These are phyloP conservation scores for Orbilia brochopaga DNA, from an alignment of 2,329 filamentous ascomycete species.

Conservation along the genomic window DNA sequence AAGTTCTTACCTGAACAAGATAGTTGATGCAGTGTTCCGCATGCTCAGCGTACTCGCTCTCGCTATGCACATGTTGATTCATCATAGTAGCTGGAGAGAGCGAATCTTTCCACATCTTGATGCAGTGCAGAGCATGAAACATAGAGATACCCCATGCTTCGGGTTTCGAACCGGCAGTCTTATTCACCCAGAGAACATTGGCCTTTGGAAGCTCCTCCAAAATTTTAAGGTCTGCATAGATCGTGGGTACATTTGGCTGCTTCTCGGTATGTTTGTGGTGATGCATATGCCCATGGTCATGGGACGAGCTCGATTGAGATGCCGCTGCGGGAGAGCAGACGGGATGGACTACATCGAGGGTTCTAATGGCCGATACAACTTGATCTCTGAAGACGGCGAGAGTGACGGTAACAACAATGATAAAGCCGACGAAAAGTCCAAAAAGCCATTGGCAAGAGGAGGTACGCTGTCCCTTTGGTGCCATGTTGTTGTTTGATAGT, in stretches of 20 bases:
- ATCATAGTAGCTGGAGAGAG: slow-evolving; percentile 21
- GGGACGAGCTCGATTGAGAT: background rate
- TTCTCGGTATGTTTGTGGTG: slow-evolving; percentile 7
- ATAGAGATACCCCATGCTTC: slow-evolving; percentile 24
- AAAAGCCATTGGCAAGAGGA: slow-evolving; percentile 19
- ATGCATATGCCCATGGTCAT: background rate
- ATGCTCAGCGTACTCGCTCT: slow-evolving; percentile 22
- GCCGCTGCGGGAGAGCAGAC: slow-evolving; percentile 7
- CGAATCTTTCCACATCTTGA: slow-evolving; percentile 28
- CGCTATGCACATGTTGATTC: slow-evolving; percentile 25
- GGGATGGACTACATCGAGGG: slow-evolving; percentile 6
- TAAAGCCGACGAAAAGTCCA: slow-evolving; percentile 11
- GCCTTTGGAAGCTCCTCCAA: slow-evolving; percentile 18
- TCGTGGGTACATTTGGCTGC: slow-evolving; percentile 2
- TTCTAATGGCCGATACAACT: slow-evolving; percentile 17
- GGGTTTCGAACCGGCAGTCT: slow-evolving; percentile 8
- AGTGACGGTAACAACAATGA: slow-evolving; percentile 12
- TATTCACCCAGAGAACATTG: slow-evolving; percentile 22
- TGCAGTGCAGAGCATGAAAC: slow-evolving; percentile 23
- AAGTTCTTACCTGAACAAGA: slow-evolving; percentile 13
- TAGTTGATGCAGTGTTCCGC: slow-evolving; percentile 23
- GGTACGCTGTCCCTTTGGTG: slow-evolving; percentile 19
- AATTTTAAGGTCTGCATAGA: slow-evolving; percentile 18
- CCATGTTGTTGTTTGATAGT: slow-evolving; percentile 1
- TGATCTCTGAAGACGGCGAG: slow-evolving; percentile 21